A percentile compares a stretch with the other conserved stretches of the same genome.
phyloP scores from a whole-genome alignment of 1,139 yeast genomes.

The Blastobotrys apis region DNA sequence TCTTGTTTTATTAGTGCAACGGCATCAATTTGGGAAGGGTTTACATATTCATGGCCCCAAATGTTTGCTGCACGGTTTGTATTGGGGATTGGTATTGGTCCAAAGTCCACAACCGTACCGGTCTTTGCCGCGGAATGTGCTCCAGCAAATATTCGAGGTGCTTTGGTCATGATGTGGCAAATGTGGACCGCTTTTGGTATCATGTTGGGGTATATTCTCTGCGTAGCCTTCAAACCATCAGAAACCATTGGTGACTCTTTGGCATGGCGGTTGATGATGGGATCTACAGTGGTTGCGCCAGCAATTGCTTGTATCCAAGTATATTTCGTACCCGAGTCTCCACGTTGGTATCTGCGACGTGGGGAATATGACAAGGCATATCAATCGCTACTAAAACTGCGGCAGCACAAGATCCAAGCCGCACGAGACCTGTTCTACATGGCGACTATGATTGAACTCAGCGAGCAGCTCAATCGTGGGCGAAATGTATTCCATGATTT shows the following conservation, averaged over 20 bases:
- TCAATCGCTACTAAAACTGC: conserved; percentile 46
- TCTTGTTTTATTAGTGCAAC: conserved; percentile 62
- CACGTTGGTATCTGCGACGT: conserved; percentile 75
- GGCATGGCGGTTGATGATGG: conserved; percentile 80
- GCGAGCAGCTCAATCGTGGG: conserved; percentile 48
- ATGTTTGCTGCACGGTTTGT: conserved; percentile 67
- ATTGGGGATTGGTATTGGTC: conserved; percentile 76
- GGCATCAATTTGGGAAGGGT: conserved; percentile 75
- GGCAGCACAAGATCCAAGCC: conserved; percentile 55
- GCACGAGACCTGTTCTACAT: conserved; percentile 73
- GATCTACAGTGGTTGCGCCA: conserved; percentile 73
- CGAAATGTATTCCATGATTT: conserved; percentile 44
- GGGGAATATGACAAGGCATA: conserved; percentile 57
- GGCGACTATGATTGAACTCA: conserved; percentile 60
- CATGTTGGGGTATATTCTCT: conserved; percentile 71
- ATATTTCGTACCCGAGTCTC: conserved; percentile 71
- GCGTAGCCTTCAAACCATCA: conserved; percentile 55
- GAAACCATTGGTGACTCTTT: conserved; percentile 46
- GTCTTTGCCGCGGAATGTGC: conserved; percentile 79
- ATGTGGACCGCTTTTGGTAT: conserved; percentile 85
- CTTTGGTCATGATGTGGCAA: conserved; percentile 86
- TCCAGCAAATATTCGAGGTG: conserved; percentile 73
- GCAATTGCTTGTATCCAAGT: conserved; percentile 62
- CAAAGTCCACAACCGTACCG: conserved; percentile 79
- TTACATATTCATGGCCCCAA: conserved; percentile 69